phyloP scores from a whole-genome alignment of 768 basidiomycete species.

The Sarcodon aspratus region DNA sequence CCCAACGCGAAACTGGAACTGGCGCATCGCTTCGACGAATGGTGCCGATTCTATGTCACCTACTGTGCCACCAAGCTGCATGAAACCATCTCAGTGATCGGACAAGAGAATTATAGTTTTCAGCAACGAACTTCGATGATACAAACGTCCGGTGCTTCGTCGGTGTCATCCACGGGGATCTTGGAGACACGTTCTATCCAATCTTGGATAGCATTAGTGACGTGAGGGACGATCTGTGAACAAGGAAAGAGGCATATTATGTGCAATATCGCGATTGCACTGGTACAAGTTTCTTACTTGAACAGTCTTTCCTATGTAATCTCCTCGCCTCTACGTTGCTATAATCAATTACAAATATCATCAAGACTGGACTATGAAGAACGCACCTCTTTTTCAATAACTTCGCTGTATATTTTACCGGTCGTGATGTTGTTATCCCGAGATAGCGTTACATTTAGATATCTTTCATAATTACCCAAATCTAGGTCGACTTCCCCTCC shows the following conservation, averaged over 20 bases:
- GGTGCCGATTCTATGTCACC: constrained; percentile 98
- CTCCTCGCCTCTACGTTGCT: constrained; percentile 50
- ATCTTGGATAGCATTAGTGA: constrained; percentile 96
- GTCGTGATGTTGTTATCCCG: constrained; percentile 98
- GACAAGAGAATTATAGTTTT: background rate
- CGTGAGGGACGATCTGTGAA: constrained; percentile 80
- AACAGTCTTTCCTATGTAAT: constrained; percentile 95
- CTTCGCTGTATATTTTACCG: constrained; percentile 93
- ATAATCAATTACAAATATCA: constrained; percentile 1
- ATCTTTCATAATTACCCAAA: constrained; percentile 97
- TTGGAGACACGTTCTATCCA: constrained; percentile 96
- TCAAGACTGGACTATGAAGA: background rate
- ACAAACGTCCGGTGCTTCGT: constrained; percentile 89
- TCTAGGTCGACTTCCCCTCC: constrained; percentile 98
- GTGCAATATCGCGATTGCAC: background rate
- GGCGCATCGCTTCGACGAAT: constrained; percentile 98
- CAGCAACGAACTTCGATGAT: constrained; percentile 73
- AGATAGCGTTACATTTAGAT: constrained; percentile 88
- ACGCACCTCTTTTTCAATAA: constrained; percentile 92
- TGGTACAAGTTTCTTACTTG: constrained; percentile 42
- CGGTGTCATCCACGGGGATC: constrained; percentile 90
- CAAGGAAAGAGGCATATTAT: background rate
- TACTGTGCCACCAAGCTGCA: constrained; percentile 93
- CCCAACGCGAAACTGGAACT: constrained; percentile 98
- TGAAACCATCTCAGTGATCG: background rate